Evolutionary conservation across 495 filamentous ascomycete species (phyloP), one percentile per base, ranked within the genome.

Genomic region (Bombardia bombarda): DNA sequence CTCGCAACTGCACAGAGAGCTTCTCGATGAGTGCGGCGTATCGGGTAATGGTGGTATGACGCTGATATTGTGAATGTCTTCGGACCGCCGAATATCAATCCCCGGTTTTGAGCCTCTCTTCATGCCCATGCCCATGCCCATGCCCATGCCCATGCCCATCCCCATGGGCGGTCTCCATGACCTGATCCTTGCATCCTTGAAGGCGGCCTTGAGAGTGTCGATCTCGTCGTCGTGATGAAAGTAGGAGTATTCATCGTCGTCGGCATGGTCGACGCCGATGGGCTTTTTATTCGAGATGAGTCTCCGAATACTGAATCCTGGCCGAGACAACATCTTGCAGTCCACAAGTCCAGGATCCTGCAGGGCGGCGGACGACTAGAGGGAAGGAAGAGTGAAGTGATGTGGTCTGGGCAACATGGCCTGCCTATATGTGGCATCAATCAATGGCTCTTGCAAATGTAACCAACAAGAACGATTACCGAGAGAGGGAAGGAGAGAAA

Each of bases 1-100:
- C 41, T 74, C 64, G 41, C 48, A 67, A 35, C 60, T 70, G 58
- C 57, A 64, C 51, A 72, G 66, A 55, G 70, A 76, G 42, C 64
- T 68, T 17, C 57, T 56, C 16, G 68, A 75, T 16, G 71, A 69
- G 43, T 64, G 58, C 16, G 67, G 66, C 14, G 65, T 70, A 31
- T 68, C 63, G 32, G 67, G 66, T 12, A 70, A 43, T 10, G 68
- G 62, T 31, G 69, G 69, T 39, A 71, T 46, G 31, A 56, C 43
- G 17, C 57, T 46, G 21, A 65, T 62, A 21, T 56, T 55, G 47
- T 69, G 64, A 35, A 69, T 55, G 38, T 62, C 65, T 40, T 67
- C 66, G 46, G 63, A 57, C 44, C 57, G 56, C 22, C 56, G 42
- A 36, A 65, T 57, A 21, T 65, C 61, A 47, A 72, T 61, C 40